Base-by-base conservation (phyloP, 73 alveolate genomes). In the Paraurostyla sp. region DNA sequence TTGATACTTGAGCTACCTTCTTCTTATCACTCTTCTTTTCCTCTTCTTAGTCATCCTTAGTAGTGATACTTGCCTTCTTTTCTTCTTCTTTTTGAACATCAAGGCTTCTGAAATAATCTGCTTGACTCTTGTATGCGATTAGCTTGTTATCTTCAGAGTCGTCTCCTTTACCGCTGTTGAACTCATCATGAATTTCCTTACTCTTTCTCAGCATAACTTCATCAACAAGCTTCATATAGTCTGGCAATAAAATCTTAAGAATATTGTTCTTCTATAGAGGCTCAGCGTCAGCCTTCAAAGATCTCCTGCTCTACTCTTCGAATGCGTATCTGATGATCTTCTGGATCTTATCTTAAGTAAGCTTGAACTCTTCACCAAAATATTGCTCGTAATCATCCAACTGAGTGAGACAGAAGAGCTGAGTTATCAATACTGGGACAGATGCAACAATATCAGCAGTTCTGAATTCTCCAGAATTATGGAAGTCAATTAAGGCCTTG, bases 281-380 rank as follows among this genome's bases (percentile, higher is more conserved):
- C 42, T 87, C 88, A 18, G 88, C 71, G 41, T 88, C 91, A n/a
- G 76, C 25, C 49, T 57, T 76, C 13, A 88, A n/a, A 29, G 58
- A 43, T 78, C 94, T 88, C 46, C 94, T 54, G 33, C 25, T 20
- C 59, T 60, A 76, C 62, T 88, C 94, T 43, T 88, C 94, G 40
- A 69, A 36, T 18, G 83, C 85, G 59, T 59, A 88, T 57, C 94
- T 76, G 35, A 88, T 13, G 30, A 88, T 73, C 38, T 57, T 88
- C 43, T 33, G 25, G 65, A 84, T 46, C 38, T 76, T 46, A 11
- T 63, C 52, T 16, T 23, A 36, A 43, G 49, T 59, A 9, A 78
- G 38, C 32, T 29, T 6, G 9, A 42, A 35, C 6, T 62, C 88
- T 40, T 42, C 75, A 6, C 3, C 6, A 30, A 78, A 49, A 54